A percentile compares a stretch with the other conserved stretches of the same genome.
These are phyloP conservation scores for Diaporthe sp. DNA, from an alignment of 2,329 filamentous ascomycete species.

Conservation along the genomic window DNA sequence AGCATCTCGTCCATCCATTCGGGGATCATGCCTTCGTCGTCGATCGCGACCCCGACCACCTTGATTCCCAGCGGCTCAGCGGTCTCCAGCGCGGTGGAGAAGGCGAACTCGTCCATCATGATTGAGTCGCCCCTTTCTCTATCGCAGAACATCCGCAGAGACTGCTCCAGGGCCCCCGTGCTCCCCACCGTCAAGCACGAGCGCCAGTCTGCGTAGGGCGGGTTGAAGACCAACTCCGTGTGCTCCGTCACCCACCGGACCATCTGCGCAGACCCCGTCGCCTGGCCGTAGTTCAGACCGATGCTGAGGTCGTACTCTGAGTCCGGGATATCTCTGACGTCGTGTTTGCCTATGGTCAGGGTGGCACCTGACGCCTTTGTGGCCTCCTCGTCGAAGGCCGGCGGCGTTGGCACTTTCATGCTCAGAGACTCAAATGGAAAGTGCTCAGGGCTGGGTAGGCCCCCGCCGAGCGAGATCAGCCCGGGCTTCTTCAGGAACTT, in stretches of 20 bases:
- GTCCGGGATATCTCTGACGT: slow-evolving; percentile 68
- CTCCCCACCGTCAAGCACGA: slow-evolving; percentile 87
- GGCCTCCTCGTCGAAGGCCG: slow-evolving; percentile 79
- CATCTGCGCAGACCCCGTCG: slow-evolving; percentile 87
- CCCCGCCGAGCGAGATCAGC: slow-evolving; percentile 92
- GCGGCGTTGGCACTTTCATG: slow-evolving; percentile 79
- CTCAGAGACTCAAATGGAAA: slow-evolving; percentile 90
- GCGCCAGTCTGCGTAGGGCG: slow-evolving; percentile 92
- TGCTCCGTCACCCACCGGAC: slow-evolving; percentile 94
- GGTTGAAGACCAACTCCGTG: slow-evolving; percentile 89
- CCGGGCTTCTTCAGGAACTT: slow-evolving; percentile 84
- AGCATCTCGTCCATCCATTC: slow-evolving; percentile 66
- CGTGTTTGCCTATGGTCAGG: slow-evolving; percentile 84
- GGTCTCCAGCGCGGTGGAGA: slow-evolving; percentile 78
- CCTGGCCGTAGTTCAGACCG: slow-evolving; percentile 93
- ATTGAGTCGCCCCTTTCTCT: slow-evolving; percentile 80
- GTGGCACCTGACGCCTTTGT: slow-evolving; percentile 71
- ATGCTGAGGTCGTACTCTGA: slow-evolving; percentile 81
- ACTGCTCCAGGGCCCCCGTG: slow-evolving; percentile 87
- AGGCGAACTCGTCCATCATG: slow-evolving; percentile 92
- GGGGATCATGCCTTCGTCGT: slow-evolving; percentile 68
- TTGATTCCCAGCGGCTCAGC: slow-evolving; percentile 67
- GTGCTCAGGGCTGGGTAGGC: slow-evolving; percentile 88
- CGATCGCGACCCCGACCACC: slow-evolving; percentile 65
- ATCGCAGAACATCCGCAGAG: slow-evolving; percentile 84